Percentiles rank a stretch among this genome's conserved stretches.
Conservation (phyloP, 2,329 filamentous ascomycete species). For the Neofusicoccum sp. region DNA sequence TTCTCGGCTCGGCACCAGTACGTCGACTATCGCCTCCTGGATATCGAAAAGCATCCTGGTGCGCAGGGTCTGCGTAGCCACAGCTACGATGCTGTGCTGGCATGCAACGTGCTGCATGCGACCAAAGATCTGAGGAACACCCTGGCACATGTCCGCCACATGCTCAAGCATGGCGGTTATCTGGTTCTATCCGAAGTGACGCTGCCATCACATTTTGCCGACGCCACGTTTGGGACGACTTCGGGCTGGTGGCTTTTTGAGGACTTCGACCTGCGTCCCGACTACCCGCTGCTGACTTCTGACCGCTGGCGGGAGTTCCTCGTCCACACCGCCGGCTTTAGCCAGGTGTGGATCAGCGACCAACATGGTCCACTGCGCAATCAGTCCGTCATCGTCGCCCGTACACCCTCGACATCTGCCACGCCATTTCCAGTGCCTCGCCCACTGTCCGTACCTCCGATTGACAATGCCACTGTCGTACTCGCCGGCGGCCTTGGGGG, state of each 20-base stretch:
- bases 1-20: not conserved
- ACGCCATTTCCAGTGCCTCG: no score
- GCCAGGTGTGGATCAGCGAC: not conserved
- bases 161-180: constrained; percentile 43
- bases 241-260: not conserved
- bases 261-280: not conserved
- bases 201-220: not conserved
- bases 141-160: constrained; percentile 18
- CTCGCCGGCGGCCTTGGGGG: not conserved
- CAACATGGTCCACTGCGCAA: not conserved
- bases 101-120: constrained; percentile 19
- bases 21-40: not conserved
- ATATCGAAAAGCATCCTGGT: constrained; percentile 9
- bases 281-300: not conserved
- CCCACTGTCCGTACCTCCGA: no score
- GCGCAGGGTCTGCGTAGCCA: constrained; percentile 3
- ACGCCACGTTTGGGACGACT: not conserved
- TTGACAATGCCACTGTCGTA: no score
- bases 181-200: constrained; percentile 31
- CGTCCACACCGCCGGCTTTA: not conserved
- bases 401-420: not conserved
- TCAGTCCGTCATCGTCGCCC: not conserved
- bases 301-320: not conserved
- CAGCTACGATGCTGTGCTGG: constrained; percentile 12
- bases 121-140: constrained; percentile 15